Evolutionary conservation across 768 basidiomycete genomes (phyloP).

Genomic region (Psilocybe cubensis): DNA sequence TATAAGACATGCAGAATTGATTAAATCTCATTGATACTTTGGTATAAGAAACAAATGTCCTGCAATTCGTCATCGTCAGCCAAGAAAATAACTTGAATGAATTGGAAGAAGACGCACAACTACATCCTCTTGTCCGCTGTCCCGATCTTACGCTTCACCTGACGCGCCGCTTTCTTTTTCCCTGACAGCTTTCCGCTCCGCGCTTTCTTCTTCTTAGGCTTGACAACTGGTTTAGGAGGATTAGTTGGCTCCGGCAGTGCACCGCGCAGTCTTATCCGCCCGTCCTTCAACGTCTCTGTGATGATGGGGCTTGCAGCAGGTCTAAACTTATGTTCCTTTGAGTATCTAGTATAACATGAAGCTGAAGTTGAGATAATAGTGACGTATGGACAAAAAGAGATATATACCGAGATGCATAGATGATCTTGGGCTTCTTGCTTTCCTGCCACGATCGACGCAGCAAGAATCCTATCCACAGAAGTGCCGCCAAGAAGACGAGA

Average conservation of each 20-base stretch:
- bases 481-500: conserved; percentile 39
- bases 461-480: conserved; percentile 49
- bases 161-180: conserved; percentile 23
- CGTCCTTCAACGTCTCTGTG: conserved; percentile 76
- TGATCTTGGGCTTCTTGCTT: conserved; percentile 43
- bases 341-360: conserved; percentile 58
- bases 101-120: too few species aligned
- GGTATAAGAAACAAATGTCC: too few species aligned
- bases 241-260: conserved; percentile 50
- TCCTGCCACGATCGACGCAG: conserved; percentile 29
- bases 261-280: conserved; percentile 69
- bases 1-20: too few species aligned
- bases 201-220: conserved; percentile 23
- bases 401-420: conserved; percentile 68
- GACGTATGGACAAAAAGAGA: background rate
- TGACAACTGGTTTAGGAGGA: conserved; percentile 17
- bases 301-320: conserved; percentile 87
- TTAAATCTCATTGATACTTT: too few species aligned
- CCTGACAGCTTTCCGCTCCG: conserved; percentile 20
- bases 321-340: conserved; percentile 78
- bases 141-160: conserved; percentile 8
- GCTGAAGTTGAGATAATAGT: background rate
- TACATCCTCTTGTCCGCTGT: conserved; percentile 12
- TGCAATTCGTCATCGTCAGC: too few species aligned
- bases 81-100: too few species aligned